A percentile compares a stretch with the other conserved stretches of the same genome.
phyloP scores from a whole-genome alignment of 1,139 yeast species.

The Magnusiomyces ingens region DNA sequence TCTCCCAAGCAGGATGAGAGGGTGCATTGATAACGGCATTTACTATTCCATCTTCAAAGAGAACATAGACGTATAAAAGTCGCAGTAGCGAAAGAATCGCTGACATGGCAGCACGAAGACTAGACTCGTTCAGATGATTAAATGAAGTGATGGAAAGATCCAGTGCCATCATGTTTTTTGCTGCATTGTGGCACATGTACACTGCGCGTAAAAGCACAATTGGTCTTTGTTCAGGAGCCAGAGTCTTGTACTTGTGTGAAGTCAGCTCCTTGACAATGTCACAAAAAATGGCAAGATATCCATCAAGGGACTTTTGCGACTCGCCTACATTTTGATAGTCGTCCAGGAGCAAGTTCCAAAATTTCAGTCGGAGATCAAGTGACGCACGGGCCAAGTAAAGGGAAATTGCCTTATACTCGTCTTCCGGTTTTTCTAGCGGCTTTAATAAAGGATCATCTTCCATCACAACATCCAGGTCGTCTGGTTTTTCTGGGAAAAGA shows the following conservation, averaged over 20 bases:
- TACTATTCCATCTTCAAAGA: constrained; percentile 36
- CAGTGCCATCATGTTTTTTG: constrained; percentile 28
- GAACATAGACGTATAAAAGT: constrained; percentile 39
- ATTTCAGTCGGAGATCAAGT: constrained; percentile 55
- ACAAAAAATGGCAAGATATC: constrained; percentile 47
- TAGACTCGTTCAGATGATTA: constrained; percentile 14
- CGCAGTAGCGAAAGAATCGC: constrained; percentile 34
- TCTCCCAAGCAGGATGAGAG: constrained; percentile 32
- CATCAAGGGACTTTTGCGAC: constrained; percentile 41
- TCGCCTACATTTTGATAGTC: constrained; percentile 46
- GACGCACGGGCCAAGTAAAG: constrained; percentile 57
- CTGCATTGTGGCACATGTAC: constrained; percentile 43
- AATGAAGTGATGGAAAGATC: constrained; percentile 20
- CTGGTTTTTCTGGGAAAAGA: constrained; percentile 29
- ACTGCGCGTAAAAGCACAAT: constrained; percentile 36
- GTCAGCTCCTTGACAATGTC: constrained; percentile 39
- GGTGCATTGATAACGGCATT: constrained; percentile 30
- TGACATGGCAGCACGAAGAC: constrained; percentile 23
- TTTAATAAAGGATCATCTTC: constrained; percentile 6
- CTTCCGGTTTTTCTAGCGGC: constrained; percentile 14
- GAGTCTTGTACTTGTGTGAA: constrained; percentile 24
- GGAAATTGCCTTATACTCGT: constrained; percentile 46
- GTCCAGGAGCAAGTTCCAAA: constrained; percentile 71
- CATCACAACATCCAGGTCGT: constrained; percentile 6
- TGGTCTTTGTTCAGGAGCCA: constrained; percentile 23